phyloP scores from a whole-genome alignment of 2,329 filamentous ascomycete genomes.

The Alternaria atra region DNA sequence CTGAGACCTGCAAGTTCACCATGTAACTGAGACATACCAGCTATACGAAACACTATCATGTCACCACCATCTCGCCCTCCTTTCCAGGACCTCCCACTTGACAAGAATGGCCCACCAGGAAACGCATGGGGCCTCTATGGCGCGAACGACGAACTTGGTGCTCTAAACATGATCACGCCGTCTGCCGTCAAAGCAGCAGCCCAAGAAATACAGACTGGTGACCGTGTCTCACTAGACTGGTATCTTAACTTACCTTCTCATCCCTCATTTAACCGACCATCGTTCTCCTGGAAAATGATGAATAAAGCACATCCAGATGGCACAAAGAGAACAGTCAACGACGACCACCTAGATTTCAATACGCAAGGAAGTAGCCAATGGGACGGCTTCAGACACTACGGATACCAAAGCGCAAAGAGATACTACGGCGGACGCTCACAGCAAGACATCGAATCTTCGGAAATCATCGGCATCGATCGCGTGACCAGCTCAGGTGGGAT shows the following conservation, averaged over 20 bases:
- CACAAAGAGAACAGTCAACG: conserved; percentile 45
- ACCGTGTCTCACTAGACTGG: conserved; percentile 53
- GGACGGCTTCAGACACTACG: conserved; percentile 54
- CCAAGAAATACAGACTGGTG: conserved; percentile 56
- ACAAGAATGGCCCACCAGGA: conserved; percentile 59
- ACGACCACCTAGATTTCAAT: conserved; percentile 50
- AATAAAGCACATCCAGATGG: conserved; percentile 42
- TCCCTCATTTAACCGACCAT: conserved; percentile 50
- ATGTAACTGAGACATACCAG: too few relatives aligned
- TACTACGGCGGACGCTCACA: conserved; percentile 56
- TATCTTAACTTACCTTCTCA: conserved; percentile 51
- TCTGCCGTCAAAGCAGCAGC: conserved; percentile 55
- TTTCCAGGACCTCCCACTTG: conserved; percentile 61
- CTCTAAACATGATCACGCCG: conserved; percentile 64
- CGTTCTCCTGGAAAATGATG: conserved; percentile 41
- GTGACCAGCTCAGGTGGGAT: conserved; percentile 43
- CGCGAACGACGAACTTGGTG: conserved; percentile 61
- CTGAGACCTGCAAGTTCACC: background rate
- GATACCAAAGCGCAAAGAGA: conserved; percentile 53
- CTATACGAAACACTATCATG: conserved; percentile 11
- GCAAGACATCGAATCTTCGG: conserved; percentile 48
- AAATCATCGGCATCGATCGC: conserved; percentile 55
- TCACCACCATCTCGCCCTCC: conserved; percentile 38
- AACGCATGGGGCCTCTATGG: conserved; percentile 68
- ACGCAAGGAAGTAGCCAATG: conserved; percentile 52